Evolutionary conservation across 129 eudicot genomes (phyloP), one percentile per base, ranked within the genome.

Genomic region (Mikania micrantha): DNA sequence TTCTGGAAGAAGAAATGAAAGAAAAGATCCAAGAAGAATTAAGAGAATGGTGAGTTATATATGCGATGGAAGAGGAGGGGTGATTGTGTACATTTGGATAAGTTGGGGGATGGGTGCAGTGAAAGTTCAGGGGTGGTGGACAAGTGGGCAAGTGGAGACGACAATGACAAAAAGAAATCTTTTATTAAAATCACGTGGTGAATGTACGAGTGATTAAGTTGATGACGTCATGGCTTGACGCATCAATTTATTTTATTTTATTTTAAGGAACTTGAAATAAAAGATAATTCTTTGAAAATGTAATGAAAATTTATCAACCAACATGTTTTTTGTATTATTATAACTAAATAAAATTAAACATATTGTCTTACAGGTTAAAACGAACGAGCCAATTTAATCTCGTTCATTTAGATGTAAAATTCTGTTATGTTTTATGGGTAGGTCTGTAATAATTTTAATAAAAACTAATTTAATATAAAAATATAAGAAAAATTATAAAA

Each of bases 61-160:
- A 68, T 29, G 38, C 21, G 65, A 64, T 38, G 42, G 4, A 53
- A 2, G 19, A 1, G 48, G 70, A 60, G 50, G 62, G 70, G 67
- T 9, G 24, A 34, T 5, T 11, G 59, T 71, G 80, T 48, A 60
- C 64, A 28, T 60, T 32, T 21, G 2, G 44, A 13, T 29, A 52
- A 50, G 54, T 69, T n/a, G n/a, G n/a, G 27, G 77, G 78, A 58
- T 31, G 24, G 53, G 52, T 75, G 41, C 38, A 49, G 19, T 70
- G 81, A 75, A 80, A 63, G 29, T 70, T 64, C 31, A 19, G 4
- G 45, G 47, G 16, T 49, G 53, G 70, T 68, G 74, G 63, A 64
- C 85, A 81, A 77, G 85, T 81, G 82, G 86, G 66, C 82, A 73
- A 82, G 71, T 74, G 72, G 83, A 32, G 38, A 61, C 17, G 69